Conservation (phyloP, 495 filamentous ascomycete species). For the Monascus purpureus region DNA sequence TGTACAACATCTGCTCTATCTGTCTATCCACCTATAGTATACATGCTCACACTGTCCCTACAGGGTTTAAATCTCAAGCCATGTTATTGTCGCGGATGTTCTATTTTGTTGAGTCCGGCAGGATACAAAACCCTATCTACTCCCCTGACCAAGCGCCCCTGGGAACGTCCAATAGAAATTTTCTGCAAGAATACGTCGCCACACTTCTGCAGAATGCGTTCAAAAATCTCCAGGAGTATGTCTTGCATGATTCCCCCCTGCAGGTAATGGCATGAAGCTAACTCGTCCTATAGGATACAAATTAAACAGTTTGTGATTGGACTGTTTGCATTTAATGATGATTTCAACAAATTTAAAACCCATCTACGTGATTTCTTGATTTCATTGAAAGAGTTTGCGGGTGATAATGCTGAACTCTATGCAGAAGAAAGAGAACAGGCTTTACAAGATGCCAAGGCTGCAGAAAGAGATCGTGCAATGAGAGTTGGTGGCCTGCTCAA, state of each 20-base stretch:
- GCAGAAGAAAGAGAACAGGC: conserved; percentile 85
- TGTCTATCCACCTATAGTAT: conserved; percentile 1
- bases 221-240: conserved; percentile 81
- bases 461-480: conserved; percentile 75
- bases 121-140: conserved; percentile 87
- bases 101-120: conserved; percentile 71
- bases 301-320: conserved; percentile 79
- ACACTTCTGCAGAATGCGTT: conserved; percentile 84
- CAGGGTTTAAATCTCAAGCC: conserved; percentile 90
- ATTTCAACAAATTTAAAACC: conserved; percentile 81
- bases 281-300: conserved; percentile 50
- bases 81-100: conserved; percentile 92
- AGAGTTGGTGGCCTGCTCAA: conserved; percentile 87
- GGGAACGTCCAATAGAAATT: conserved; percentile 81
- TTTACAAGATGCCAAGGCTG: conserved; percentile 59
- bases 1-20: conserved; percentile 9
- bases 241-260: conserved; percentile 5
- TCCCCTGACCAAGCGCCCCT: conserved; percentile 59
- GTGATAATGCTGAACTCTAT: conserved; percentile 78
- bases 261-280: conserved; percentile 12
- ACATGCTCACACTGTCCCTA: conserved; percentile 2
- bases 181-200: conserved; percentile 73
- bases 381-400: conserved; percentile 84
- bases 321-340: conserved; percentile 66
- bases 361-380: conserved; percentile 94